These are phyloP conservation scores for Scheffersomyces stipitis DNA, from an alignment of 805 yeast genomes.

Conservation along the genomic window DNA sequence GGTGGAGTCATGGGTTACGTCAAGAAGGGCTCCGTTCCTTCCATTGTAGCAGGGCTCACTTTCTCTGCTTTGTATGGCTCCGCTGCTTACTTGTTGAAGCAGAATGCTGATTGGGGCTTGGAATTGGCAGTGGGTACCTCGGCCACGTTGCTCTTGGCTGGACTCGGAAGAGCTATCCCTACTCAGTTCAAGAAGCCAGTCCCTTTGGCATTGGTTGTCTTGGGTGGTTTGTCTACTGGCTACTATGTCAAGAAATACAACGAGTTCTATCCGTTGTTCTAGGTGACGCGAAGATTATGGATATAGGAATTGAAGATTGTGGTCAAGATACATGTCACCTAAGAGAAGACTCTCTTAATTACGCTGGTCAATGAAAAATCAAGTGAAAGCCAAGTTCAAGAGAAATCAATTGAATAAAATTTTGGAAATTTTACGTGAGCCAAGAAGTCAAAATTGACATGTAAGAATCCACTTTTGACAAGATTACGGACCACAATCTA, in stretches of 20 bases:
- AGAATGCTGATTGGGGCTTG: constrained; percentile 77
- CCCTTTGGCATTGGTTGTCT: constrained; percentile 60
- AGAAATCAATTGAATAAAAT: too few relatives aligned
- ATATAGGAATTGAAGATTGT: constrained; percentile 1
- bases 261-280: constrained; percentile 55
- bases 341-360: too few relatives aligned
- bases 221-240: constrained; percentile 63
- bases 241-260: constrained; percentile 77
- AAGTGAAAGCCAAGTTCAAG: too few relatives aligned
- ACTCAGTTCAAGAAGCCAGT: constrained; percentile 67
- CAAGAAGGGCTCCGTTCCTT: constrained; percentile 73
- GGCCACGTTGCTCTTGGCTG: constrained; percentile 63
- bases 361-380: too few relatives aligned
- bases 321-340: not conserved
- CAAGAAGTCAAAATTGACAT: too few relatives aligned
- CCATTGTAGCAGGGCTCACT: constrained; percentile 72
- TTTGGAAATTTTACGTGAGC: too few relatives aligned
- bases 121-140: constrained; percentile 78
- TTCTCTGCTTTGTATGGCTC: constrained; percentile 60
- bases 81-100: constrained; percentile 71
- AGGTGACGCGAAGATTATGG: too few relatives aligned
- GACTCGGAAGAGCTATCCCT: constrained; percentile 66
- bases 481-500: too few relatives aligned
- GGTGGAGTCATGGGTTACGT: constrained; percentile 73
- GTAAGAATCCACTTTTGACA: too few relatives aligned